Evolutionary conservation across 2,329 filamentous ascomycete species (phyloP).

Genomic region (Talaromyces verruculosus): DNA sequence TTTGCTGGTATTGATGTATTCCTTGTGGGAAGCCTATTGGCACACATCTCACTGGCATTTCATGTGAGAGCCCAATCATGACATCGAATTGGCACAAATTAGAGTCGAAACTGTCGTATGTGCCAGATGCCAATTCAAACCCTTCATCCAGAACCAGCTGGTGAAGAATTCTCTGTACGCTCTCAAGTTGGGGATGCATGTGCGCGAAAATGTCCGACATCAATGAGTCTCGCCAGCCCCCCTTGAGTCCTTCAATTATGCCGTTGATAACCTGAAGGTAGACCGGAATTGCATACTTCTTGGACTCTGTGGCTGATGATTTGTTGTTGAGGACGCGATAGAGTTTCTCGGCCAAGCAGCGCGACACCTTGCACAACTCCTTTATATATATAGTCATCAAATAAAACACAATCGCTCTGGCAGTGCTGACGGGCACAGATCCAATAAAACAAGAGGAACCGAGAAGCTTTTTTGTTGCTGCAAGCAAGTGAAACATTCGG

Average conservation of each 20-base stretch:
- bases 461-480: slow-evolving; percentile 23
- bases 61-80: slow-evolving; percentile 4
- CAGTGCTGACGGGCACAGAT: slow-evolving; percentile 16
- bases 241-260: neutral
- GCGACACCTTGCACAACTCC: slow-evolving; percentile 25
- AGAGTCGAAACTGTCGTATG: neutral
- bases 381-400: slow-evolving; percentile 24
- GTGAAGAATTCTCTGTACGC: neutral
- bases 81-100: slow-evolving; percentile 16
- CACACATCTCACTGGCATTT: neutral
- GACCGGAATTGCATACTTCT: neutral
- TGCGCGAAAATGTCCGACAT: slow-evolving; percentile 7
- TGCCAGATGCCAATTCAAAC: neutral
- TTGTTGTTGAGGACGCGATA: slow-evolving; percentile 21
- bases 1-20: neutral
- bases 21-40: neutral
- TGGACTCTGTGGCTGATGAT: neutral
- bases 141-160: neutral
- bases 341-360: slow-evolving; percentile 21
- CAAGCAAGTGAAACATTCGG: slow-evolving; percentile 24
- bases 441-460: slow-evolving; percentile 21
- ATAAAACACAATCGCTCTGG: slow-evolving; percentile 23
- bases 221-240: neutral
- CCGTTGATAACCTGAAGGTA: slow-evolving; percentile 1
- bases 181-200: neutral